Evolutionary conservation across 2,329 filamentous ascomycete species (phyloP), one percentile per base, ranked within the genome.

Genomic region (Fusarium annulatum): DNA sequence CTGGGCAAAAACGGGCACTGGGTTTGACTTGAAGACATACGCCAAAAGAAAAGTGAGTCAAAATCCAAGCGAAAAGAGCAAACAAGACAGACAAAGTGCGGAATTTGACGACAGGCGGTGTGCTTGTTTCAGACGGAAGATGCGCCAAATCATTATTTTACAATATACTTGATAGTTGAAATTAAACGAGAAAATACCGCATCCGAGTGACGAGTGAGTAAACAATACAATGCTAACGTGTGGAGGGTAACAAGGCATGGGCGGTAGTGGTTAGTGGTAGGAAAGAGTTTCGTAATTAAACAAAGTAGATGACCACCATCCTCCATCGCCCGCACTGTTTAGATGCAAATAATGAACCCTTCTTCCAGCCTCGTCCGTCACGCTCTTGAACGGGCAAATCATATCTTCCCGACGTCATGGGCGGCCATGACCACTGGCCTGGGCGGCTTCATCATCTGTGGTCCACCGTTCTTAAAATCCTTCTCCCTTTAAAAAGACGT

Each of bases 241-340:
- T 14, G 45, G 51, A 60, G 64, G 64, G 43, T 39, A 56, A 64
- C 34, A 67, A 65, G 36, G 48, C 60, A 67, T 61, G 53, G 51
- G 38, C 36, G 23, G 51, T 53, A 53, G 34, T 41, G 51, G 51
- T 36, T 36, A 59, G 76, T 55, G 51, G 51, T 49, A 59, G 76
- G 79, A 80, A 79, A 77, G 71, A 76, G 70, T 79, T 83, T 85
- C 82, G 78, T 85, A 82, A 86, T 87, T 86, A 86, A 86, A 87
- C 85, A 87, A 85, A 81, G 83, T 86, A 86, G 83, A 83, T 84
- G 82, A 81, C 81, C 82, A 80, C 82, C 83, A 78, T 81, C 81
- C 79, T 71, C 75, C 78, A 63, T 77, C 77, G 77, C 78, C 76
- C 77, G 69, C 78, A 76, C 71, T 77, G 75, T 76, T 75, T 74